Evolutionary conservation across 108 stramenopile genomes (phyloP).

Genomic region (Skeletonema grethae): DNA sequence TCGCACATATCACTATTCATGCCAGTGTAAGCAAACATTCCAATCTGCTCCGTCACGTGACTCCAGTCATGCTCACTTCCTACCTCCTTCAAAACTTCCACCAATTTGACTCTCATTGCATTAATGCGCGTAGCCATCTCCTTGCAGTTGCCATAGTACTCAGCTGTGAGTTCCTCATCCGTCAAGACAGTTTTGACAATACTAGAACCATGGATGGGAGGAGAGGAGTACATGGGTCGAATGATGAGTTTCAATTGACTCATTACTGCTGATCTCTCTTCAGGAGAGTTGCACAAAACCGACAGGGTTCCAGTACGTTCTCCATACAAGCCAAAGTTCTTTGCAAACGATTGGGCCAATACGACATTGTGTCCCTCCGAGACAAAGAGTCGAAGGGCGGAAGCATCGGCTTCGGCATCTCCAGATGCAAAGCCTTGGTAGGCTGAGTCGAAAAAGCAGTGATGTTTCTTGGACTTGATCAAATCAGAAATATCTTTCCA

Average conservation of each 20-base stretch:
- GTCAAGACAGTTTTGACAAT: slow-evolving; percentile 93
- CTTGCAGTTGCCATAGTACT: slow-evolving; percentile 91
- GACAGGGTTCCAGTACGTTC: slow-evolving; percentile 94
- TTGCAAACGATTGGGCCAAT: slow-evolving; percentile 96
- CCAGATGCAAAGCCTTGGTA: slow-evolving; percentile 99
- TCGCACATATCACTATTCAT: slow-evolving; percentile 93
- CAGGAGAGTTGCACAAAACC: slow-evolving; percentile 78
- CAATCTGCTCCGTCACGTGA: slow-evolving; percentile 97
- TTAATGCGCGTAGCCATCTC: slow-evolving; percentile 94
- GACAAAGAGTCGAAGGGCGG: slow-evolving; percentile 89
- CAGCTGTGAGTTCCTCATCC: slow-evolving; percentile 67
- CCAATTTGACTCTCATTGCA: slow-evolving; percentile 82
- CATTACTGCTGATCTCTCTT: slow-evolving; percentile 83
- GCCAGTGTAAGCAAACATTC: slow-evolving; percentile 99
- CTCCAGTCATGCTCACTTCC: slow-evolving; percentile 91
- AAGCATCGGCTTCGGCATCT: slow-evolving; percentile 93
- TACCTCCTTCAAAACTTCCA: slow-evolving; percentile 73
- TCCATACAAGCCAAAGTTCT: slow-evolving; percentile 99
- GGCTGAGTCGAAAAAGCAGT: slow-evolving; percentile 95
- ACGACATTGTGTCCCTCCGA: slow-evolving; percentile 86
- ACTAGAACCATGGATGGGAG: slow-evolving; percentile 93
- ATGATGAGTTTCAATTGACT: slow-evolving; percentile 93
- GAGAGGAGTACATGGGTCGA: slow-evolving; percentile 97
- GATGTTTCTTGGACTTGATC: slow-evolving; percentile 76
- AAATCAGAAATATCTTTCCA: slow-evolving; percentile 85